Conservation (phyloP, 2,329 filamentous ascomycete genomes). For the Akanthomyces muscarius region DNA sequence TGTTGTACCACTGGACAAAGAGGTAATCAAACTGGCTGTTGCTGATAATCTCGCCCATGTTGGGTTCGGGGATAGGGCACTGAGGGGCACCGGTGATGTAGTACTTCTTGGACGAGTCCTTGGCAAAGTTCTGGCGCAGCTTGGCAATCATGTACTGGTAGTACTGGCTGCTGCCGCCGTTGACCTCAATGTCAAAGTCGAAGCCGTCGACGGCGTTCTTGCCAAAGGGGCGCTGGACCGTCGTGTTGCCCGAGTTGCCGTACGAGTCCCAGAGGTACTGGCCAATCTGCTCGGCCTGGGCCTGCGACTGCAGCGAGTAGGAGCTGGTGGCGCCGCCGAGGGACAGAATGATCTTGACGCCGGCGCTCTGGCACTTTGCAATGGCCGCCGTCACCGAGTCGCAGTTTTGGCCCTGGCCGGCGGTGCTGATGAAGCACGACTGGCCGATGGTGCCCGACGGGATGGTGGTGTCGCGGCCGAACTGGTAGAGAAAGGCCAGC, state of each 20-base stretch:
- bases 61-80: conserved; percentile 34
- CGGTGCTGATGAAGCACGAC: conserved; percentile 33
- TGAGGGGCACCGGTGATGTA: conserved; percentile 47
- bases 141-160: conserved; percentile 22
- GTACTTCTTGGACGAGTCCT: conserved; percentile 25
- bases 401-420: conserved; percentile 29
- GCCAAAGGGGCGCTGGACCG: conserved; percentile 22
- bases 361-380: conserved; percentile 23
- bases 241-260: conserved; percentile 18
- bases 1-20: conserved; percentile 48
- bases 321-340: conserved; percentile 20
- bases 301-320: conserved; percentile 21
- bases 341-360: conserved; percentile 22
- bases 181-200: conserved; percentile 25
- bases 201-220: conserved; percentile 21
- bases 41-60: conserved; percentile 41
- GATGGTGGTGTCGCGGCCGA: conserved; percentile 30
- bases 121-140: conserved; percentile 23
- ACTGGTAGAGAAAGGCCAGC: conserved; percentile 40
- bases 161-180: conserved; percentile 22
- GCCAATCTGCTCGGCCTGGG: conserved; percentile 23
- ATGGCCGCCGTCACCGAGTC: conserved; percentile 21
- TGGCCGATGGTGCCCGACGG: conserved; percentile 38
- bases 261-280: conserved; percentile 25
- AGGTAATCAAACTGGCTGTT: conserved; percentile 37